phyloP scores from a whole-genome alignment of 371 early-diverging fungal genomes.

The Apophysomyces ossiformis region DNA sequence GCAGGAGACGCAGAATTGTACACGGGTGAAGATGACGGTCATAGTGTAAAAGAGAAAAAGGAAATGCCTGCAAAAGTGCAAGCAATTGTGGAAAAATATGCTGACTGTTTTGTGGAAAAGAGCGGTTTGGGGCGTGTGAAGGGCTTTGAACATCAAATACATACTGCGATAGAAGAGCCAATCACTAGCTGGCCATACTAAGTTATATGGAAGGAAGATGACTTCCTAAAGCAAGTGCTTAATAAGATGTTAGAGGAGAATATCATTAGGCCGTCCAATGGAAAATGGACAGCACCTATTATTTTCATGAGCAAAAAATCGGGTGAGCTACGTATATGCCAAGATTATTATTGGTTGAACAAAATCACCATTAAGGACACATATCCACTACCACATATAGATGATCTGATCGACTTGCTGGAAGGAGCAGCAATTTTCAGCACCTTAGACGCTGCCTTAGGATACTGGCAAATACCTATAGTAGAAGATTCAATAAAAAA shows the following conservation, averaged over 20 bases:
- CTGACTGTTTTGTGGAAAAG: too few relatives aligned
- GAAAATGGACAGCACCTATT: conserved; percentile 38
- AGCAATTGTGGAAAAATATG: too few relatives aligned
- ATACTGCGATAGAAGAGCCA: neutral
- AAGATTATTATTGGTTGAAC: conserved; percentile 55
- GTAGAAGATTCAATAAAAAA: conserved; percentile 27
- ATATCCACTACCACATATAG: conserved; percentile 42
- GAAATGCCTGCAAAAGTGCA: too few relatives aligned
- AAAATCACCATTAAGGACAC: conserved; percentile 35
- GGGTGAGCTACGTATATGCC: conserved; percentile 40
- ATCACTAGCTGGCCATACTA: conserved; percentile 19
- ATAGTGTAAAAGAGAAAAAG: too few relatives aligned
- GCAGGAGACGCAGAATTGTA: too few relatives aligned
- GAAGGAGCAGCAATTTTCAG: conserved; percentile 30
- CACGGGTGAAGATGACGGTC: too few relatives aligned
- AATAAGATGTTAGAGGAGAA: conserved; percentile 20
- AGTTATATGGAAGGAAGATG: conserved; percentile 22
- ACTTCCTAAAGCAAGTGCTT: neutral
- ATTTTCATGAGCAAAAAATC: conserved; percentile 56
- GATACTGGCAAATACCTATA: conserved; percentile 50
- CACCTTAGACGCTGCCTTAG: conserved; percentile 41
- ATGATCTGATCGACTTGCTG: conserved; percentile 32
- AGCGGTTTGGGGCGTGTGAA: too few relatives aligned
- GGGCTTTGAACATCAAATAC: too few relatives aligned
- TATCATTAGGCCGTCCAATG: conserved; percentile 21